Conservation (phyloP, 768 basidiomycete genomes). For the Exidia glandulosa region DNA sequence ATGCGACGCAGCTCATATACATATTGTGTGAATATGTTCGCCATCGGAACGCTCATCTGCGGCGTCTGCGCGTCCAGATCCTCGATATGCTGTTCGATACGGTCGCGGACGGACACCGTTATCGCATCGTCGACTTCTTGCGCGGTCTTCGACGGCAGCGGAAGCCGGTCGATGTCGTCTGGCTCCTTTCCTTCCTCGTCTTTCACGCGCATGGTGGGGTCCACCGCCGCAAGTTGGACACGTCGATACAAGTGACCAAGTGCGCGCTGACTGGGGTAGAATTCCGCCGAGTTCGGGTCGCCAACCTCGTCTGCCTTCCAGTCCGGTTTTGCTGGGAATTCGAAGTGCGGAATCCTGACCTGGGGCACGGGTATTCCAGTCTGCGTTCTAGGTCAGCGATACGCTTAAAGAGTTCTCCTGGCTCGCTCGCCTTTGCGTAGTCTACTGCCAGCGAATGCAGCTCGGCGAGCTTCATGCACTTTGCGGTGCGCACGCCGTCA, state of each 20-base stretch:
- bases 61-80: constrained; percentile 16
- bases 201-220: too few species aligned
- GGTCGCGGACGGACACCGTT: not conserved
- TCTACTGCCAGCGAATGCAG: constrained; percentile 64
- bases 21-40: constrained; percentile 39
- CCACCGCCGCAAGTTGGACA: too few species aligned
- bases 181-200: too few species aligned
- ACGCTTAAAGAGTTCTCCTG: constrained; percentile 12
- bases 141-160: constrained; percentile 23
- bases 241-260: constrained; percentile 62
- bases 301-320: constrained; percentile 58
- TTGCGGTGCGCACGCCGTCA: constrained; percentile 49
- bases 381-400: not conserved
- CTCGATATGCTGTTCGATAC: not conserved
- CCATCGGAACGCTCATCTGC: constrained; percentile 20
- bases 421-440: constrained; percentile 60
- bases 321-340: constrained; percentile 59
- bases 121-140: not conserved
- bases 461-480: constrained; percentile 47
- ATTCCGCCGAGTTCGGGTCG: constrained; percentile 26
- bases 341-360: constrained; percentile 35
- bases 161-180: too few species aligned
- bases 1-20: constrained; percentile 60
- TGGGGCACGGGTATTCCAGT: constrained; percentile 32
- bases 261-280: constrained; percentile 60